Evolutionary conservation across 331 rosid species (phyloP).

Genomic region (Cydonia oblonga): DNA sequence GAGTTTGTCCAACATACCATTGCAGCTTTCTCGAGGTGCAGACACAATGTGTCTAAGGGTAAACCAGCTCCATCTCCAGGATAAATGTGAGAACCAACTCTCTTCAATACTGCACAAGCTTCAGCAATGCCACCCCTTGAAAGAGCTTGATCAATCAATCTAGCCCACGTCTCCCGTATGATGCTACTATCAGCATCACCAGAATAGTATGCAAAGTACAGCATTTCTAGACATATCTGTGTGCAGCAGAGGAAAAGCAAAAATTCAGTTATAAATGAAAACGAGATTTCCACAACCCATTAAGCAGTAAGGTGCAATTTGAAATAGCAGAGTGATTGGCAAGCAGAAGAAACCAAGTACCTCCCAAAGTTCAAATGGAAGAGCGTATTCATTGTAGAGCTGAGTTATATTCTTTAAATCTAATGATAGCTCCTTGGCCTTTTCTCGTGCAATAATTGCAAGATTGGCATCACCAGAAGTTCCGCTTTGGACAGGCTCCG

Average conservation of each 20-base stretch:
- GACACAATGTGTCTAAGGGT: slow-evolving; percentile 76
- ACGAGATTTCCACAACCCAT: not conserved
- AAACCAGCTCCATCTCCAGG: slow-evolving; percentile 85
- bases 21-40: slow-evolving; percentile 95
- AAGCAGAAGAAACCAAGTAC: slow-evolving; percentile 31
- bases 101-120: slow-evolving; percentile 83
- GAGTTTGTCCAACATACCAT: slow-evolving; percentile 38
- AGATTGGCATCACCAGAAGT: slow-evolving; percentile 32
- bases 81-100: slow-evolving; percentile 89
- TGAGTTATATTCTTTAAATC: slow-evolving; percentile 85
- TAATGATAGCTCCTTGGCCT: slow-evolving; percentile 69
- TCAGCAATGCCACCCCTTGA: slow-evolving; percentile 89
- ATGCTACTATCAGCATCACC: slow-evolving; percentile 79
- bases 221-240: slow-evolving; percentile 87
- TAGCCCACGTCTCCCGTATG: slow-evolving; percentile 86
- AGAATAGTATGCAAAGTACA: slow-evolving; percentile 89
- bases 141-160: slow-evolving; percentile 87
- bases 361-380: slow-evolving; percentile 98
- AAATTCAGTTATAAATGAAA: not conserved
- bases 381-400: slow-evolving; percentile 90
- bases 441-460: slow-evolving; percentile 38
- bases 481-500: slow-evolving; percentile 48
- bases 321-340: not conserved
- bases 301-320: not conserved
- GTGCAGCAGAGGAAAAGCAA: not conserved